Evolutionary conservation across 2,329 filamentous ascomycete species (phyloP).

Genomic region (Ophiocordyceps unilateralis): DNA sequence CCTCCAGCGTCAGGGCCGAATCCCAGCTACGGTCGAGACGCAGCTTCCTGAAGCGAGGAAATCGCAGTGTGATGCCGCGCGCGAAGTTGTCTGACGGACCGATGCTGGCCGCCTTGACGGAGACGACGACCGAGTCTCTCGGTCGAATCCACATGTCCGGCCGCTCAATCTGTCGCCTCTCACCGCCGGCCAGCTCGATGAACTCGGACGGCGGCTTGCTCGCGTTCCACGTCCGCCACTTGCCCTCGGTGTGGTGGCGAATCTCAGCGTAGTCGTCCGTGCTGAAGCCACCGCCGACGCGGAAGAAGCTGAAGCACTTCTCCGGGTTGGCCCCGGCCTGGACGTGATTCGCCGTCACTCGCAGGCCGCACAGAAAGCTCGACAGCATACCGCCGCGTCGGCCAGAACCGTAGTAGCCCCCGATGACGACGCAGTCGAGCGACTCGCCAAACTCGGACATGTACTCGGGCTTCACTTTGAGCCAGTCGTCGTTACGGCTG

Average conservation of each 20-base stretch:
- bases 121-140: slow-evolving; percentile 69
- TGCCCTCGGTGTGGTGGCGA: slow-evolving; percentile 69
- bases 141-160: slow-evolving; percentile 92
- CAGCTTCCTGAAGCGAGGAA: slow-evolving; percentile 73
- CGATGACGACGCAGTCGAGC: slow-evolving; percentile 76
- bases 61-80: slow-evolving; percentile 62
- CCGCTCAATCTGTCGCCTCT: slow-evolving; percentile 50
- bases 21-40: slow-evolving; percentile 76
- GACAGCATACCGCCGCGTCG: slow-evolving; percentile 67
- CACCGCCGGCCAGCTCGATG: slow-evolving; percentile 67
- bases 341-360: slow-evolving; percentile 53
- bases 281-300: slow-evolving; percentile 86
- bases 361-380: slow-evolving; percentile 78
- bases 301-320: slow-evolving; percentile 89
- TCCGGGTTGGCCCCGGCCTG: slow-evolving; percentile 42
- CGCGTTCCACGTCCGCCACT: slow-evolving; percentile 76
- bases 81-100: slow-evolving; percentile 62
- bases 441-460: slow-evolving; percentile 94
- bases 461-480: slow-evolving; percentile 97
- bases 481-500: slow-evolving; percentile 86
- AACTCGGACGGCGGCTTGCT: slow-evolving; percentile 59
- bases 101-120: slow-evolving; percentile 75
- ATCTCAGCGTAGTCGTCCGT: slow-evolving; percentile 74
- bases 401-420: slow-evolving; percentile 84
- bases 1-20: slow-evolving; percentile 57